Evolutionary conservation across 2,329 filamentous ascomycete species (phyloP).

Genomic region (Venturia aucupariae): DNA sequence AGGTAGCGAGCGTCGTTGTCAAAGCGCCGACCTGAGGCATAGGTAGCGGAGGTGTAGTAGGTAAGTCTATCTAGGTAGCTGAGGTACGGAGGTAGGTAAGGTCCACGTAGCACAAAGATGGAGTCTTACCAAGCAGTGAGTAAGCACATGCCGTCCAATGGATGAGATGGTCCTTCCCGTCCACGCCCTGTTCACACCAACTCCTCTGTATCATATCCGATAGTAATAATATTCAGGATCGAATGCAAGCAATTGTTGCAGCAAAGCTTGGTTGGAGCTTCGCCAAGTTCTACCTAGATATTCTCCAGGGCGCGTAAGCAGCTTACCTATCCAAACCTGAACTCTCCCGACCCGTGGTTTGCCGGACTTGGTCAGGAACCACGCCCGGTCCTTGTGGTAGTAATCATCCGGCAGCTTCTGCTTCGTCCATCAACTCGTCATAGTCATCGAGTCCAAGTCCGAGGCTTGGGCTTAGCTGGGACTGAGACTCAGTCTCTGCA

Average conservation of each 20-base stretch:
- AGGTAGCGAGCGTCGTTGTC: no score
- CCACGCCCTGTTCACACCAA: background rate
- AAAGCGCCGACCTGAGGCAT: no score
- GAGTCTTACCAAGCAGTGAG: background rate
- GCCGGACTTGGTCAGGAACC: background rate
- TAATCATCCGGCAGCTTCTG: slow-evolving; percentile 1
- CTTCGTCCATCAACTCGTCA: slow-evolving; percentile 1
- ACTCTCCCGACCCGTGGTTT: background rate
- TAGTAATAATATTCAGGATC: background rate
- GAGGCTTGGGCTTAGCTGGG: background rate
- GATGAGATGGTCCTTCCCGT: no score
- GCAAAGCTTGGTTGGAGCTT: background rate
- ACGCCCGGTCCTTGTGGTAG: background rate
- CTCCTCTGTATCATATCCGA: background rate
- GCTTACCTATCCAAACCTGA: background rate
- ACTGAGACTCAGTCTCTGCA: background rate
- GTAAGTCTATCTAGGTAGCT: no score
- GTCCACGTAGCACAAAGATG: background rate
- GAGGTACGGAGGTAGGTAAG: background rate
- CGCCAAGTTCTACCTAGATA: background rate
- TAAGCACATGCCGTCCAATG: background rate
- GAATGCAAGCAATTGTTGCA: background rate
- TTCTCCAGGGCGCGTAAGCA: background rate
- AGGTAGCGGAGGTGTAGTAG: no score
- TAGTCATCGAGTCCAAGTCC: background rate